Base-by-base conservation (phyloP, 176 grass and related monocot species). In the Aegilops umbellulata region DNA sequence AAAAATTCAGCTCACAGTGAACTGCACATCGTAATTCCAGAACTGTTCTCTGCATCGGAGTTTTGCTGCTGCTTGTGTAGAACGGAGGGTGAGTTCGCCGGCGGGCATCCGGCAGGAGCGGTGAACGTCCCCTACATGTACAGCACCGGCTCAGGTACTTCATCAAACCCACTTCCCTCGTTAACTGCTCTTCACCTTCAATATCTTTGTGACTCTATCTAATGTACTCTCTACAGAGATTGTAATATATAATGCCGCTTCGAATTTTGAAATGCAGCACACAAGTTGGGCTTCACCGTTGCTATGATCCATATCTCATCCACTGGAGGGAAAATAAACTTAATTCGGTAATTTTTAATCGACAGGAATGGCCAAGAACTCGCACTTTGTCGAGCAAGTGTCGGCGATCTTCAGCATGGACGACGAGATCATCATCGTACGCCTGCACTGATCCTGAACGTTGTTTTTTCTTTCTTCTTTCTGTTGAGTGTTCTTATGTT, bases 51-150 rank as follows among this genome's bases (percentile, higher is more conserved):
- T n/a, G n/a, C n/a, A n/a, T n/a, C n/a, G n/a, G n/a, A 47, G 46
- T 5, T 47, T 13, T 44, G 11, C 1, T 47, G 46, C 46, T 47
- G 46, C 46, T 47, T 53, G 7, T 71, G 78, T 65, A 97, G 95
- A 76, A 90, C 91, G 0, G 86, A 88, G 31, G 90, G 89, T 24
- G 93, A 95, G 72, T 95, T 98, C 74, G 88, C 22, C 6, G 82
- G 87, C 2, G 85, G 95, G 3, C 93, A 93, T 87, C 83, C 95
- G 4, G 68, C 63, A n/a, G 90, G 87, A 77, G 93, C 95, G 39
- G 81, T 90, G 24, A 98, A 98, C 71, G 26, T 98, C 9, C 93
- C 95, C 23, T 98, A 95, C 53, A 85, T 98, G 91, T 14, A 92
- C 68, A 95, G 74, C 31, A 67, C 81, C n/a, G 93, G 77, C 10